phyloP scores from a whole-genome alignment of 2,329 filamentous ascomycete genomes.

The Fusarium anguioides region DNA sequence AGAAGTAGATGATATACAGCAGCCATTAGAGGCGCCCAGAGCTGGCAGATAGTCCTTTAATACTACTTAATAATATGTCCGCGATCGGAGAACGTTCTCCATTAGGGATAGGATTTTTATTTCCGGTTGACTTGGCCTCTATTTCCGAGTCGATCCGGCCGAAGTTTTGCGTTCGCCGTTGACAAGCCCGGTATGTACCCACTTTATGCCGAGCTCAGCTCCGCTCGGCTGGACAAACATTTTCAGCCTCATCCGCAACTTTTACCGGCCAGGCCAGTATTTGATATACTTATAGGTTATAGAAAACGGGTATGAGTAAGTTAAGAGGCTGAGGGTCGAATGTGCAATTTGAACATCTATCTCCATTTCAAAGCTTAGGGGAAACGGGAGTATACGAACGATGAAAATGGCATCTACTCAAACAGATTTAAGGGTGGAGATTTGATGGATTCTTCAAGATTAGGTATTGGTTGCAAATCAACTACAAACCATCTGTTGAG shows the following conservation, averaged over 20 bases:
- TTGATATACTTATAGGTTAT: too few species aligned
- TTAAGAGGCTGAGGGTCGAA: neutral
- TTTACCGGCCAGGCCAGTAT: constrained; percentile 1
- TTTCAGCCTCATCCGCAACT: constrained; percentile 6
- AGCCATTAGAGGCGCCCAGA: constrained; percentile 10
- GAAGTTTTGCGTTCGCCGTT: neutral
- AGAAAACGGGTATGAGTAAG: neutral
- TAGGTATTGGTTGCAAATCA: neutral
- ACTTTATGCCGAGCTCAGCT: constrained; percentile 25
- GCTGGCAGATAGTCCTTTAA: constrained; percentile 28
- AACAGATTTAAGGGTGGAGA: neutral
- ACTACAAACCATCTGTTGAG: constrained; percentile 4
- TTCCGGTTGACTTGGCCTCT: constrained; percentile 27
- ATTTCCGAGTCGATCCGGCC: constrained; percentile 33
- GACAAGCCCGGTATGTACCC: constrained; percentile 18
- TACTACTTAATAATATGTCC: constrained; percentile 20
- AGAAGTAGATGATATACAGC: neutral
- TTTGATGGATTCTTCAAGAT: neutral
- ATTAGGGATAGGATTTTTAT: constrained; percentile 27
- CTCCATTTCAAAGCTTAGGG: neutral
- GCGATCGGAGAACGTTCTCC: constrained; percentile 38
- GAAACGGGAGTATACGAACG: neutral
- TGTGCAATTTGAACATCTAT: neutral
- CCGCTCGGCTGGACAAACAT: constrained; percentile 8
- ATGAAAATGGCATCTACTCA: neutral